phyloP scores from a whole-genome alignment of 1,284 basidiomycete species.

The Entoloma clypeatum region DNA sequence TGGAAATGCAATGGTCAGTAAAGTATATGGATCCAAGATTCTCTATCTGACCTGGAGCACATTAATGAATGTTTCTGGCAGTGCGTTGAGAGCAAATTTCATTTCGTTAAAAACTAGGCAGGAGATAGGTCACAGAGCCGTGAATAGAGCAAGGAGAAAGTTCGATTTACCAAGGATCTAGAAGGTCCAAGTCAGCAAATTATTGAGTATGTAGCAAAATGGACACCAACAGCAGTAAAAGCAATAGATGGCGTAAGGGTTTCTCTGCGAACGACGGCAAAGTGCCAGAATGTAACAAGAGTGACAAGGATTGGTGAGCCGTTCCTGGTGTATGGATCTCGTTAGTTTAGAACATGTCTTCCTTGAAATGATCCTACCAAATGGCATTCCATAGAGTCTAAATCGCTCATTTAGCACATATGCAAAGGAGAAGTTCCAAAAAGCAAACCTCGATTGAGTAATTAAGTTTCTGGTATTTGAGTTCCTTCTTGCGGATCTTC shows the following conservation, averaged over 20 bases:
- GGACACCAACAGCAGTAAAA: conserved; percentile 75
- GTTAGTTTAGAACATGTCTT: background rate
- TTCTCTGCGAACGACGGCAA: conserved; percentile 64
- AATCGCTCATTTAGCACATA: conserved; percentile 3
- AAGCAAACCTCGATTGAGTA: conserved; percentile 74
- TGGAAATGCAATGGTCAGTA: conserved; percentile 24
- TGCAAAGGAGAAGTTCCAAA: background rate
- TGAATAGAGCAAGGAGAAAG: background rate
- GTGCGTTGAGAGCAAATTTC: conserved; percentile 76
- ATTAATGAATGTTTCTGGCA: conserved; percentile 89
- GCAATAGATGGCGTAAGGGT: conserved; percentile 80
- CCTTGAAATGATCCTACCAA: conserved; percentile 44
- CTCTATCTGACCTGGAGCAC: conserved; percentile 71
- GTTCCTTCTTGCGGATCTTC: conserved; percentile 72
- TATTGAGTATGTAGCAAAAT: background rate
- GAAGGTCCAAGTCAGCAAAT: background rate
- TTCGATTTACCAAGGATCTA: conserved; percentile 45
- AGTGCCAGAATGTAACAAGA: conserved; percentile 82
- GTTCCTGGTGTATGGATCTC: conserved; percentile 48
- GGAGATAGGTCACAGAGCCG: conserved; percentile 1
- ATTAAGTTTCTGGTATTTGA: conserved; percentile 81
- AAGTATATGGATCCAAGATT: no score
- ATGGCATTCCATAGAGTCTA: conserved; percentile 73
- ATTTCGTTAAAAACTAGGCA: conserved; percentile 80
- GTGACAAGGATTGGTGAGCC: conserved; percentile 74